Conservation (phyloP, 805 yeast species). For the Suhomyces faveliae region DNA sequence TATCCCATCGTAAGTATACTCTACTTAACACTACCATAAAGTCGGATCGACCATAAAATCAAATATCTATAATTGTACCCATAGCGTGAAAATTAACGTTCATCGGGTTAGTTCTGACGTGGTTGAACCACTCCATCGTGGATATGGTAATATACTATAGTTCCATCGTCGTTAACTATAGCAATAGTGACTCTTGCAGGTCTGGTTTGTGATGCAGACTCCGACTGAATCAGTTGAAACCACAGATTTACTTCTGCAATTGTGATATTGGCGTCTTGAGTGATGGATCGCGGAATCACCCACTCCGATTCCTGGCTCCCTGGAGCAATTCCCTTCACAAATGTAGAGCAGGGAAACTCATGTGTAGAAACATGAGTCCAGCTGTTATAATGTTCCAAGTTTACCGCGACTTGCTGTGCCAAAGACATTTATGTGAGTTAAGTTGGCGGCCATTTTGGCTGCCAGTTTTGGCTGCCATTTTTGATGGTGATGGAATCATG, state of each 20-base stretch:
- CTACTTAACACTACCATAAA: too few species aligned
- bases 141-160: constrained; percentile 66
- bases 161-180: constrained; percentile 62
- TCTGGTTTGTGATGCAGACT: constrained; percentile 1
- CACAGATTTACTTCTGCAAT: constrained; percentile 39
- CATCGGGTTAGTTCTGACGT: constrained; percentile 45
- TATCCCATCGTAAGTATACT: too few species aligned
- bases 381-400: constrained; percentile 43
- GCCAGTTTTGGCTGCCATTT: too few species aligned
- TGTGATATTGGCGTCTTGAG: constrained; percentile 25
- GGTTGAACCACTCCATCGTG: constrained; percentile 69
- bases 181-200: constrained; percentile 50
- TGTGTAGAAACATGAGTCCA: constrained; percentile 41
- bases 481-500: background rate
- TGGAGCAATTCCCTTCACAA: constrained; percentile 35
- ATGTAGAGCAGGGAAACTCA: constrained; percentile 2
- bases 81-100: too few species aligned
- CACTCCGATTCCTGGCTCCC: constrained; percentile 28
- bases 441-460: too few species aligned
- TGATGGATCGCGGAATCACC: constrained; percentile 39
- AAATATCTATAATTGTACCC: too few species aligned
- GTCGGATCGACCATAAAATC: too few species aligned
- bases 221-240: constrained; percentile 30
- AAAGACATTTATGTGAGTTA: constrained; percentile 7
- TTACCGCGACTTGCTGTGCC: constrained; percentile 36